phyloP scores from a whole-genome alignment of 306 rosid genomes.

The Quercus rubra region DNA sequence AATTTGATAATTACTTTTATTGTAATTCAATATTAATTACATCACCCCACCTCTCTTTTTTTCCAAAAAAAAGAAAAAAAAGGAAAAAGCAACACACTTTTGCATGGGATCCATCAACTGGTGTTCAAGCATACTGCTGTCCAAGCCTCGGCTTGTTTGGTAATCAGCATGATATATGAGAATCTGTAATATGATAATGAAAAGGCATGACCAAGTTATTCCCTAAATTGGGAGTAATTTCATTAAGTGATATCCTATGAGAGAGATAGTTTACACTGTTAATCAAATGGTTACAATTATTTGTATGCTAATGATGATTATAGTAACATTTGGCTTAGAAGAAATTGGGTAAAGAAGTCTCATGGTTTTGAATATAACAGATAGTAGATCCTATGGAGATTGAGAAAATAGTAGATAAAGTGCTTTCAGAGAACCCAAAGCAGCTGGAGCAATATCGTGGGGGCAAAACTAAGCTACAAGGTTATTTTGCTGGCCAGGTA shows the following conservation, averaged over 20 bases:
- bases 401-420: slow-evolving; percentile 75
- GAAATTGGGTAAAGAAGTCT: background rate
- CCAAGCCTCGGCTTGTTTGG: background rate
- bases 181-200: background rate
- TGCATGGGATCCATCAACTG: background rate
- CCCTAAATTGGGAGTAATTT: background rate
- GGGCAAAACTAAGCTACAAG: slow-evolving; percentile 85
- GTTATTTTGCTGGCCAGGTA: slow-evolving; percentile 93
- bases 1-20: background rate
- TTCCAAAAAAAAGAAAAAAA: background rate
- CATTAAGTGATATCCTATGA: background rate
- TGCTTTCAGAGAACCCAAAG: slow-evolving; percentile 81
- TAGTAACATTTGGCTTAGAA: slow-evolving; percentile 15
- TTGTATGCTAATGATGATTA: background rate
- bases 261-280: background rate
- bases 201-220: slow-evolving; percentile 7
- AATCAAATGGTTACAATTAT: background rate
- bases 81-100: no score
- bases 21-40: background rate
- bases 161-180: background rate
- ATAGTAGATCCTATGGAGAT: slow-evolving; percentile 85
- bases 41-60: background rate
- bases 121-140: background rate
- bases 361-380: slow-evolving; percentile 43
- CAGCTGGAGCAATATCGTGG: slow-evolving; percentile 82